These are phyloP conservation scores for Oryza nivara DNA, from an alignment of 176 grass and related monocot species.

Conservation along the genomic window DNA sequence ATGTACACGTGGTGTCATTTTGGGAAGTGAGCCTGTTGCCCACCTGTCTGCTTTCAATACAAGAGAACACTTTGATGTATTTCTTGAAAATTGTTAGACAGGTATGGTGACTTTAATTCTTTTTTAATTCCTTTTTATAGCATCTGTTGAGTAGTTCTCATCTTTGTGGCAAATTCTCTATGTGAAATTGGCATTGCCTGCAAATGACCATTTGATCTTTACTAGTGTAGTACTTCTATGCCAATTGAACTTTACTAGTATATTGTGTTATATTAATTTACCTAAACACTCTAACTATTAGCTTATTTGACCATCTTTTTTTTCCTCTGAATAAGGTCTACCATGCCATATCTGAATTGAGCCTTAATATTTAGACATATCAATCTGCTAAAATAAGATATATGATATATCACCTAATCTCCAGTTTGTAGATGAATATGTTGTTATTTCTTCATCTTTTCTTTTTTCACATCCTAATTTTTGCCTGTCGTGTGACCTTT, in stretches of 20 bases:
- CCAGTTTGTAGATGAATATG: background rate
- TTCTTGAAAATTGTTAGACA: conserved; percentile 94
- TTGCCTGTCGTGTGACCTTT: background rate
- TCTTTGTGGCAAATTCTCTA: background rate
- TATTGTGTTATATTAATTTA: background rate
- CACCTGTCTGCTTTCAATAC: conserved; percentile 89
- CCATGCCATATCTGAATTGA: background rate
- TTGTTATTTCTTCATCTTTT: background rate
- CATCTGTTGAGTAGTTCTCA: conserved; percentile 21
- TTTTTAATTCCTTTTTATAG: background rate
- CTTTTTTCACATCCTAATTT: background rate
- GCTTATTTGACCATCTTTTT: background rate
- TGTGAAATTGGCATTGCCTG: conserved; percentile 4
- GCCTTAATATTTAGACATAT: conserved; percentile 4
- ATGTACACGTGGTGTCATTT: conserved; percentile 67
- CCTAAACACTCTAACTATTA: background rate
- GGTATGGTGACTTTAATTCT: conserved; percentile 30
- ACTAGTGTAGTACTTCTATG: background rate
- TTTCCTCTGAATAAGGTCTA: background rate
- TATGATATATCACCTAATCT: background rate
- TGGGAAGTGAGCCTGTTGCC: conserved; percentile 79
- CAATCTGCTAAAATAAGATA: background rate
- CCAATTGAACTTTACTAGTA: background rate
- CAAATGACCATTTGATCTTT: too few species aligned
- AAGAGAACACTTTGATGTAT: conserved; percentile 85